phyloP scores from a whole-genome alignment of 331 rosid genomes.

The Malus hybrid region DNA sequence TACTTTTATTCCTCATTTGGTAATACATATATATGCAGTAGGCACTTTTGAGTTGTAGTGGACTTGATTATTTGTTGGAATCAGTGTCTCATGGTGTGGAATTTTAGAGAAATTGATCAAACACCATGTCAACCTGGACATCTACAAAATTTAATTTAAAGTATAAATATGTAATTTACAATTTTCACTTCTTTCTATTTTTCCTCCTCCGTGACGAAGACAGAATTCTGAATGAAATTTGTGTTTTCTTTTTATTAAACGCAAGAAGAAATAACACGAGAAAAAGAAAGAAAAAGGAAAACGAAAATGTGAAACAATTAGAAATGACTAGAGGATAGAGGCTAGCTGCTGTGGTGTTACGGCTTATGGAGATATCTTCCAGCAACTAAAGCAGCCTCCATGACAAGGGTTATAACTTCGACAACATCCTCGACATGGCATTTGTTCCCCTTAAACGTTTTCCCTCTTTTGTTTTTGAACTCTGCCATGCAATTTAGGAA shows the following conservation, averaged over 20 bases:
- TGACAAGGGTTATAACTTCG: conserved; percentile 42
- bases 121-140: neutral
- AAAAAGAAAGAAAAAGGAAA: neutral
- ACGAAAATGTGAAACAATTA: neutral
- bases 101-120: too few relatives aligned
- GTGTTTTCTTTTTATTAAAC: neutral
- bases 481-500: conserved; percentile 51
- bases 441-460: conserved; percentile 50
- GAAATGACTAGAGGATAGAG: neutral
- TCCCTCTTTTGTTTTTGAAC: conserved; percentile 31
- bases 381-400: conserved; percentile 70
- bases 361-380: conserved; percentile 65
- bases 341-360: conserved; percentile 3
- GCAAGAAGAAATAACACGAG: neutral
- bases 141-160: neutral
- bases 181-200: neutral
- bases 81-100: neutral
- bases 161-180: neutral
- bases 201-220: too few relatives aligned
- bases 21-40: neutral
- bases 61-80: neutral
- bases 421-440: conserved; percentile 55
- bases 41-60: too few relatives aligned
- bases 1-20: neutral
- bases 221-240: too few relatives aligned